Base-by-base conservation (phyloP, 208 protist genomes). In the Leptomonas pyrrhocoris region DNA sequence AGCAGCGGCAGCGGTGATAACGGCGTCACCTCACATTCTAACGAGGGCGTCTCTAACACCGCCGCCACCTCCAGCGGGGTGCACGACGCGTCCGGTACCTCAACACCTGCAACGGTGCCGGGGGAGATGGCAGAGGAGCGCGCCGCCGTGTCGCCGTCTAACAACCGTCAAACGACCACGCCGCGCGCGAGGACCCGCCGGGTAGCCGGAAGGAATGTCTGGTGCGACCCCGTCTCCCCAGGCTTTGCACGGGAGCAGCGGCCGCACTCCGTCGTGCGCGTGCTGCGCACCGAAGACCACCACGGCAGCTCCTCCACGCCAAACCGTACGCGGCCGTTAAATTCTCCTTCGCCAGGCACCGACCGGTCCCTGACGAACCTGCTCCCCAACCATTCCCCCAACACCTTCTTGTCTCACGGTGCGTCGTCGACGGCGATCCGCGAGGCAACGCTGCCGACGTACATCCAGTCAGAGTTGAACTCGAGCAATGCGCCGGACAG, bases 391-490 rank as follows among this genome's bases (percentile, higher is more conserved):
- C 45, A 72, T 38, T 48, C 21, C 34, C 46, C 27, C 18, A 61
- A 60, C 63, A 57, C 55, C 34, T 68, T 55, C 27, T 48, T 57
- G 23, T 31, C 38, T n/a, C 58, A 21, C 18, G 58, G 34, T 15
- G 62, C 58, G 12, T n/a, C 42, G 28, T 68, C 64, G 2, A 62
- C 58, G 7, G 67, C 66, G 64, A 38, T 77, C 13, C 63, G 51
- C 56, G 72, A 67, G 43, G 21, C 50, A 23, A 72, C 49, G 48
- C 43, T 72, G 28, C 63, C 64, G n/a, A 42, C 42, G 8, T 68
- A 68, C 65, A 70, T 77, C 38, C 63, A 71, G 57, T 62, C 72
- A 28, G 55, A 40, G 49, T 66, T 54, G 34, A 62, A 53, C 38
- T 11, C 61, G 11, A 72, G 73, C 60, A 57, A 65, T 43, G 40